A percentile compares a stretch with the other conserved stretches of the same genome.
phyloP scores from a whole-genome alignment of 106 monocot genomes.

The Acorus calamus region DNA sequence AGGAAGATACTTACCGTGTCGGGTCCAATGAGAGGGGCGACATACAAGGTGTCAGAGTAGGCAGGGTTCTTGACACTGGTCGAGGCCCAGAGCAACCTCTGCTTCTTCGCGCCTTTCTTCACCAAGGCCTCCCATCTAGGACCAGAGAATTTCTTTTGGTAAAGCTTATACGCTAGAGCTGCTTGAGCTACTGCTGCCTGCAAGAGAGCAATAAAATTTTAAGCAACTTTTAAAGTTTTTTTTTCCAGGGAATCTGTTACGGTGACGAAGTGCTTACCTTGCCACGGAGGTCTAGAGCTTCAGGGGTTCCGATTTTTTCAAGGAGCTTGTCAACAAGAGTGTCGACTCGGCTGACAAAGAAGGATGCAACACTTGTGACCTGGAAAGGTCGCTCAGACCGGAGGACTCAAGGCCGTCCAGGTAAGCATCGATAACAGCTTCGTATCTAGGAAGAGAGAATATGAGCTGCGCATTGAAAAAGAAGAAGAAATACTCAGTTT shows the following conservation, averaged over 20 bases:
- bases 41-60: slow-evolving; percentile 81
- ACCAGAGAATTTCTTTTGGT: slow-evolving; percentile 95
- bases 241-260: neutral
- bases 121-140: slow-evolving; percentile 85
- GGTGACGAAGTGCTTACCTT: slow-evolving; percentile 34
- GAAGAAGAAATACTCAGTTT: slow-evolving; percentile 5
- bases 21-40: slow-evolving; percentile 80
- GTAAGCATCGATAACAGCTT: slow-evolving; percentile 92
- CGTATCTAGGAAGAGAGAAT: slow-evolving; percentile 84
- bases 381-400: slow-evolving; percentile 68
- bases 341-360: slow-evolving; percentile 91
- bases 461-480: slow-evolving; percentile 39
- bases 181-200: slow-evolving; percentile 95
- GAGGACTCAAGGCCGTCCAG: slow-evolving; percentile 83
- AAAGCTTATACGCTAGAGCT: slow-evolving; percentile 67
- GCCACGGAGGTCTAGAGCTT: slow-evolving; percentile 75
- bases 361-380: slow-evolving; percentile 89
- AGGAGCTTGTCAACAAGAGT: slow-evolving; percentile 79
- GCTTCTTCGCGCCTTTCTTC: slow-evolving; percentile 92
- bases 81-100: slow-evolving; percentile 89
- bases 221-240: neutral
- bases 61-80: slow-evolving; percentile 94
- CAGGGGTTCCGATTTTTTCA: slow-evolving; percentile 79
- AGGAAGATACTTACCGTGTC: slow-evolving; percentile 46
- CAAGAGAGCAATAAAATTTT: slow-evolving; percentile 3